Percentiles rank a stretch among this genome's conserved stretches.
Conservation (phyloP, 805 yeast genomes). For the Pichia nanzhaoensis region DNA sequence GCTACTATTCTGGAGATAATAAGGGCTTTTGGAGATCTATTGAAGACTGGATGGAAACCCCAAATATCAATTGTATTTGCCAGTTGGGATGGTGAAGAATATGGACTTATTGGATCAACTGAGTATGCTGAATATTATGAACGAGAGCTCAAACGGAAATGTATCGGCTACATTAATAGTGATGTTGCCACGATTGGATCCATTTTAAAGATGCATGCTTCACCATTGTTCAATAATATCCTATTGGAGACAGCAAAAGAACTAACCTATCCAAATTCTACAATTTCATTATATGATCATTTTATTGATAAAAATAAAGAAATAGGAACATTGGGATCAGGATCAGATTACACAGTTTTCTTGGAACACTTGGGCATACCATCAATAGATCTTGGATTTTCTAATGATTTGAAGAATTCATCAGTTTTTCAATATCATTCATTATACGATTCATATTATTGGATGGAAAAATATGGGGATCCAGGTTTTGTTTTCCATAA, state of each 20-base stretch:
- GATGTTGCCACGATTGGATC: conserved; percentile 62
- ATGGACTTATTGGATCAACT: conserved; percentile 68
- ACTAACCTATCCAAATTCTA: conserved; percentile 40
- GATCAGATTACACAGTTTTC: conserved; percentile 63
- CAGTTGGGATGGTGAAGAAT: conserved; percentile 80
- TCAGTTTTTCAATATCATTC: conserved; percentile 69
- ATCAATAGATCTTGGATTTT: conserved; percentile 54
- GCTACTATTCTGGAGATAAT: conserved; percentile 60
- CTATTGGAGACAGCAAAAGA: conserved; percentile 38
- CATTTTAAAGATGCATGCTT: conserved; percentile 42
- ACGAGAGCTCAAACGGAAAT: conserved; percentile 38
- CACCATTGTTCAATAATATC: conserved; percentile 51
- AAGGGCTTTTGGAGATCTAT: conserved; percentile 47
- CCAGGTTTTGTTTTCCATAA: conserved; percentile 57
- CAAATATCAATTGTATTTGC: conserved; percentile 60
- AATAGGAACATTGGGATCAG: conserved; percentile 54
- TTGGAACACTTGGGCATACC: conserved; percentile 55
- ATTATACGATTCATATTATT: conserved; percentile 61
- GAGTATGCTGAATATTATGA: conserved; percentile 66
- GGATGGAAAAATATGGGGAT: conserved; percentile 63
- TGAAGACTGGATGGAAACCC: conserved; percentile 63
- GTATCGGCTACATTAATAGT: conserved; percentile 61
- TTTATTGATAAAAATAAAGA: conserved; percentile 27
- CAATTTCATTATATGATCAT: conserved; percentile 32
- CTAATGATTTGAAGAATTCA: conserved; percentile 33